Percentiles rank a stretch among this genome's conserved stretches.
phyloP scores from a whole-genome alignment of 1,139 yeast species.

The Lodderomyces pseudojiufengensis region DNA sequence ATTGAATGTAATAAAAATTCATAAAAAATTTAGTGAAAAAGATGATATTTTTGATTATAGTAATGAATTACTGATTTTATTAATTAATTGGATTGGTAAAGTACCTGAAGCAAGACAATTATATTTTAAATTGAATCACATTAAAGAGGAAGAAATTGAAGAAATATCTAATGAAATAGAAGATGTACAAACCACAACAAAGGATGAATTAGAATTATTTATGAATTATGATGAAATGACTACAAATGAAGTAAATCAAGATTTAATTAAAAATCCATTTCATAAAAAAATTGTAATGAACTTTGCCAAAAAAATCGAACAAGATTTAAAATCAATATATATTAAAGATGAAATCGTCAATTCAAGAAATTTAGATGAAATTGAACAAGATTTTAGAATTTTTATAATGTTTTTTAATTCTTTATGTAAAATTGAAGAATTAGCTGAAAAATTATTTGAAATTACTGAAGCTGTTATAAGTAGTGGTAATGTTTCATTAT shows the following conservation, averaged over 20 bases:
- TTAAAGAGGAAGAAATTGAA: conserved; percentile 12
- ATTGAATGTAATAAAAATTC: conserved; percentile 41
- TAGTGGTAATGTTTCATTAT: conserved; percentile 15
- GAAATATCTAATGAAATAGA: neutral
- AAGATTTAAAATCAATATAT: conserved; percentile 13
- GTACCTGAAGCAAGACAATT: conserved; percentile 37
- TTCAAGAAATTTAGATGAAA: conserved; percentile 7
- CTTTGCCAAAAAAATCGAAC: conserved; percentile 17
- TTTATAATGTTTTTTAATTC: conserved; percentile 28
- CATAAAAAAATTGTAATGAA: conserved; percentile 12
- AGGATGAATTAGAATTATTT: conserved; percentile 10
- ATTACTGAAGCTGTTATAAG: conserved; percentile 24
- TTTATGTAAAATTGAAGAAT: conserved; percentile 28
- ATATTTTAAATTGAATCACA: conserved; percentile 32
- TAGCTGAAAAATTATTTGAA: conserved; percentile 27
- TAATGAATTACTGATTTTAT: conserved; percentile 53
- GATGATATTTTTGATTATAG: conserved; percentile 43
- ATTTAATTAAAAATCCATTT: conserved; percentile 16
- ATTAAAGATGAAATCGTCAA: neutral
- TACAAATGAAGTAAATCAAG: conserved; percentile 15
- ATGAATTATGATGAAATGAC: conserved; percentile 13
- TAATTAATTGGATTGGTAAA: conserved; percentile 61
- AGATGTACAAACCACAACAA: neutral
- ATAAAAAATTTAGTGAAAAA: conserved; percentile 17
- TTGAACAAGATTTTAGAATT: conserved; percentile 20